Evolutionary conservation across 192 early-diverging fungal species (phyloP).

Genomic region (Diversispora epigaea): DNA sequence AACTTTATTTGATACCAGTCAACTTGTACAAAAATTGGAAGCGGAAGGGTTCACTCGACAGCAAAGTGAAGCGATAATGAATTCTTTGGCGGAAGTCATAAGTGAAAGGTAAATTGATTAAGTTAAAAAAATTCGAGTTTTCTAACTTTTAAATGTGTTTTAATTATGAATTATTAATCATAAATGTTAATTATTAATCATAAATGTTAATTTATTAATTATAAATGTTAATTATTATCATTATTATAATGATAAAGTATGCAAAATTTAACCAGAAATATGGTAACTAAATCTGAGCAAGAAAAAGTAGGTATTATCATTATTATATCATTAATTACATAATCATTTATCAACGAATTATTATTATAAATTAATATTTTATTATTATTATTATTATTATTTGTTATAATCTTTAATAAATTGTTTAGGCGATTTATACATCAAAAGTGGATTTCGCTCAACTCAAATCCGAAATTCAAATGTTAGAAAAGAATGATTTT

Average conservation of each 20-base stretch:
- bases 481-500: conserved; percentile 91
- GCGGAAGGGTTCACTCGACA: conserved; percentile 66
- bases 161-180: no score
- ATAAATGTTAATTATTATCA: neutral
- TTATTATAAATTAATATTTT: neutral
- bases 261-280: conserved; percentile 55
- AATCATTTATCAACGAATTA: neutral
- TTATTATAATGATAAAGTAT: conserved; percentile 49
- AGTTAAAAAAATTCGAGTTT: no score
- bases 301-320: conserved; percentile 53
- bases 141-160: no score
- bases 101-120: conserved; percentile 56
- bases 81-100: conserved; percentile 68
- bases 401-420: no score
- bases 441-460: conserved; percentile 89
- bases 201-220: no score
- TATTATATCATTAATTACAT: no score
- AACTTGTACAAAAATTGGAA: conserved; percentile 71
- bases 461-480: conserved; percentile 81
- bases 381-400: neutral
- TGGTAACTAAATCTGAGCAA: conserved; percentile 83
- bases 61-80: conserved; percentile 77
- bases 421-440: conserved; percentile 68
- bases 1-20: conserved; percentile 73
- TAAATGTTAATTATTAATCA: no score